Evolutionary conservation across 2,329 filamentous ascomycete genomes (phyloP).

Genomic region (Metarhizium rileyi): DNA sequence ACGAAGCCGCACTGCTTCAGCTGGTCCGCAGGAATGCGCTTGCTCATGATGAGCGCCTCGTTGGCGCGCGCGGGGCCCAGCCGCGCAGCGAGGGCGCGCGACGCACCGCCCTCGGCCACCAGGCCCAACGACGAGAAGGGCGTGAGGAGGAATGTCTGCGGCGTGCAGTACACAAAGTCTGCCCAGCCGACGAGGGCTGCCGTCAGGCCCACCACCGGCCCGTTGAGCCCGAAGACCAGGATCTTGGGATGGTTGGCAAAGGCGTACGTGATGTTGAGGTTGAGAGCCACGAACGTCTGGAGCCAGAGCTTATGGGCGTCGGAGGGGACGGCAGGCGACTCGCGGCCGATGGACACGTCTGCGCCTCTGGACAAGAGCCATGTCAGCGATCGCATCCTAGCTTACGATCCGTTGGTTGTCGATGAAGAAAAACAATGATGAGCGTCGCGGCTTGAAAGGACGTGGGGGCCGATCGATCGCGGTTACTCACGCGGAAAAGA

Average conservation of each 20-base stretch:
- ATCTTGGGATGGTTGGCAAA: slow-evolving; percentile 94
- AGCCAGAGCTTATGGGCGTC: slow-evolving; percentile 48
- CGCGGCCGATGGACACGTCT: slow-evolving; percentile 54
- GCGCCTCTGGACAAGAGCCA: no score
- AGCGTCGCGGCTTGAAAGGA: background rate
- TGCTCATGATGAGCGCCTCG: slow-evolving; percentile 88
- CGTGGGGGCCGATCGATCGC: background rate
- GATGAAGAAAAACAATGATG: no score
- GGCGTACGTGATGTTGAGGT: slow-evolving; percentile 79
- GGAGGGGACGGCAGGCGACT: slow-evolving; percentile 25
- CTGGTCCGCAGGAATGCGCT: slow-evolving; percentile 62
- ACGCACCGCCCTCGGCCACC: slow-evolving; percentile 80
- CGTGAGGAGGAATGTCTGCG: slow-evolving; percentile 75
- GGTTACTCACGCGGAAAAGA: slow-evolving; percentile 76
- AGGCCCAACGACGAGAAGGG: slow-evolving; percentile 86
- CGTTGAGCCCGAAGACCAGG: slow-evolving; percentile 83
- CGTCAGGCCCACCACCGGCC: slow-evolving; percentile 78
- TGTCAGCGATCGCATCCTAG: no score
- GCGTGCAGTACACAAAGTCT: slow-evolving; percentile 86
- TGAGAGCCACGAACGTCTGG: slow-evolving; percentile 66
- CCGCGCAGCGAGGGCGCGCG: slow-evolving; percentile 65
- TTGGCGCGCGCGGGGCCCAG: slow-evolving; percentile 76
- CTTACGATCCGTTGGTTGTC: no score
- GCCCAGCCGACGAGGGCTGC: slow-evolving; percentile 75
- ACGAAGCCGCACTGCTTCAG: slow-evolving; percentile 71